Base-by-base conservation (phyloP, 345 rosid genomes). In the Syzygium grande region DNA sequence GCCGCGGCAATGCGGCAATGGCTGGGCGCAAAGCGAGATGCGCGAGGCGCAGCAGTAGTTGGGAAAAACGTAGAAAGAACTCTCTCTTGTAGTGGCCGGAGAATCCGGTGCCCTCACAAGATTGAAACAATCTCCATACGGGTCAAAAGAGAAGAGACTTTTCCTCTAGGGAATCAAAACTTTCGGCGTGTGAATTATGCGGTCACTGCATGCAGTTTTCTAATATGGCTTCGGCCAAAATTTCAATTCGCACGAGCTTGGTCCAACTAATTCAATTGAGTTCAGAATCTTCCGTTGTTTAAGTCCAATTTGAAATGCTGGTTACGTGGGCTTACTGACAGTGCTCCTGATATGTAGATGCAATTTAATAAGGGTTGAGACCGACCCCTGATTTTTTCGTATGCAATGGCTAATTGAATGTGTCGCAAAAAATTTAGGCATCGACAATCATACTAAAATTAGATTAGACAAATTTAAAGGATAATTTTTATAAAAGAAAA, bases 291-390 rank as follows among this genome's bases (percentile, higher is more conserved):
- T 41, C 78, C 5, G 19, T 56, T 56, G 38, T 38, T 17, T 0
- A 9, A 65, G 43, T 65, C 41, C 78, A 16, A 59, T 59, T 65
- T 65, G 30, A 65, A 16, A 30, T 1, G 78, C 10, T 15, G 41
- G 16, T 30, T 65, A 30, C 8, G 78, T 16, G 6, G 23, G 78
- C 19, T 19, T 65, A 30, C 4, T 8, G 43, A 30, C 21, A 30
- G 0, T 65, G 3, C 2, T 30, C 78, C 43, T 63, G 15, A 2
- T 63, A 29, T 63, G 38, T 19, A 63, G 0, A 0, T 7, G 7
- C 38, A 29, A 29, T 63, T 29, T 63, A 63, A 63, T 15, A 29
- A 4, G 65, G 65, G 30, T 59, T 16, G 27, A 59, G 15, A 25
- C 65, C 0, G 14, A 59, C 65, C 27, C 65, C 27, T 59, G 11